Conservation (phyloP, 2,329 filamentous ascomycete species). For the Xylariaceae sp. region DNA sequence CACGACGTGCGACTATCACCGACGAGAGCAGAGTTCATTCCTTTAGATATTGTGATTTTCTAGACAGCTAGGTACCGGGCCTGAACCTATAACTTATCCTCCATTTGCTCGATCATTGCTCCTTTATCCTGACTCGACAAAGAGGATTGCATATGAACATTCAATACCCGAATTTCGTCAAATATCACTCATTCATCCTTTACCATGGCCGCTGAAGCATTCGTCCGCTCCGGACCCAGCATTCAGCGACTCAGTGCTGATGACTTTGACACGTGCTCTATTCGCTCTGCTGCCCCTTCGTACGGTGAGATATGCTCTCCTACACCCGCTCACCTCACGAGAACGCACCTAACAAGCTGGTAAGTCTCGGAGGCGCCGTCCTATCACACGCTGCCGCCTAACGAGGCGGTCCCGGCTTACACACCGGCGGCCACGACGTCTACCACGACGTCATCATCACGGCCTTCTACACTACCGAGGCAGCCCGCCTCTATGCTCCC, state of each 20-base stretch:
- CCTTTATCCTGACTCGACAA: background rate
- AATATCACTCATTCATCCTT: slow-evolving; percentile 1
- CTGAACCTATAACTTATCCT: background rate
- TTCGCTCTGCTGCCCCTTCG: slow-evolving; percentile 62
- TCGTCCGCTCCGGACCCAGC: slow-evolving; percentile 22
- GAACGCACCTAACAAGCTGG: slow-evolving; percentile 16
- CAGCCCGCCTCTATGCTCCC: slow-evolving; percentile 27
- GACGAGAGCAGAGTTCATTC: background rate
- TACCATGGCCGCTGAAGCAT: slow-evolving; percentile 28
- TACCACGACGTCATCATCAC: slow-evolving; percentile 18
- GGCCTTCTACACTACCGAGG: slow-evolving; percentile 21
- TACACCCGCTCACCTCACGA: background rate
- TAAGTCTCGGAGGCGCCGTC: slow-evolving; percentile 59
- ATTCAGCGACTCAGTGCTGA: slow-evolving; percentile 36
- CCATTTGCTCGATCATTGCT: too few relatives aligned
- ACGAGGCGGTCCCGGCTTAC: slow-evolving; percentile 48
- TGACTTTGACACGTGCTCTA: slow-evolving; percentile 62
- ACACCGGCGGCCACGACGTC: slow-evolving; percentile 32
- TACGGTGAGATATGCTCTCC: slow-evolving; percentile 45
- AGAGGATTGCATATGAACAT: background rate
- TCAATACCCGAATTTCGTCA: background rate
- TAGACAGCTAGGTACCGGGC: background rate
- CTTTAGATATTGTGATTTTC: background rate
- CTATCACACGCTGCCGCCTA: slow-evolving; percentile 49
- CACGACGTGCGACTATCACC: background rate